These are phyloP conservation scores for Apiospora aurea DNA, from an alignment of 2,329 filamentous ascomycete species.

Conservation along the genomic window DNA sequence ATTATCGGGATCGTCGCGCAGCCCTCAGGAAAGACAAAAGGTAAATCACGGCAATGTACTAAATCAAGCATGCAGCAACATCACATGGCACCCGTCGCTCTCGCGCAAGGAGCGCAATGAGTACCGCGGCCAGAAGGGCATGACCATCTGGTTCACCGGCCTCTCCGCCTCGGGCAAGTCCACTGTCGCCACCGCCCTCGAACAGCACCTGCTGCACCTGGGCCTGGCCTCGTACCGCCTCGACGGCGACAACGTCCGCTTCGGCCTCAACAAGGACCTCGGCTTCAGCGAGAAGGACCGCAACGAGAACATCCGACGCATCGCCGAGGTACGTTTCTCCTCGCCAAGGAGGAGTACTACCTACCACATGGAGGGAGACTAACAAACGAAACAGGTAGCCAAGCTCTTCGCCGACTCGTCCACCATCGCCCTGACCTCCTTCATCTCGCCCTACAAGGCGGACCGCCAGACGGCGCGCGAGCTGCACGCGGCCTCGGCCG, in stretches of 20 bases:
- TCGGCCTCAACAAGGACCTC: slow-evolving; percentile 97
- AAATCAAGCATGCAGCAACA: slow-evolving; percentile 67
- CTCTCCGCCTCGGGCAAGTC: slow-evolving; percentile 97
- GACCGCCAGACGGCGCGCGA: slow-evolving; percentile 84
- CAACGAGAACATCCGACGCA: slow-evolving; percentile 97
- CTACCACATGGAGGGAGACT: neutral
- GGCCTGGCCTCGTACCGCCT: slow-evolving; percentile 87
- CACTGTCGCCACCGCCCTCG: slow-evolving; percentile 93
- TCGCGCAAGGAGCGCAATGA: slow-evolving; percentile 78
- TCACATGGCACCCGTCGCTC: slow-evolving; percentile 87
- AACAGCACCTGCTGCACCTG: slow-evolving; percentile 93
- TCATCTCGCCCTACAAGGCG: slow-evolving; percentile 93
- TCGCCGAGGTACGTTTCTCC: slow-evolving; percentile 70
- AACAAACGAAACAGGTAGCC: slow-evolving; percentile 67
- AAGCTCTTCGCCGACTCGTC: slow-evolving; percentile 94
- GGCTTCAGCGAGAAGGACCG: slow-evolving; percentile 93
- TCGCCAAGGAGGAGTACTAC: neutral
- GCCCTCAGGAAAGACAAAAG: neutral
- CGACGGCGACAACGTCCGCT: slow-evolving; percentile 97
- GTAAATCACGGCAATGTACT: neutral
- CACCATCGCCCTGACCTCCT: slow-evolving; percentile 89
- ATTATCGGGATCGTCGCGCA: slow-evolving; percentile 2
- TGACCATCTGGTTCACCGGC: slow-evolving; percentile 98
- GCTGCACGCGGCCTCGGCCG: slow-evolving; percentile 71
- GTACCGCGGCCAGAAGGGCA: slow-evolving; percentile 82